phyloP scores from a whole-genome alignment of 495 filamentous ascomycete species.

The Ascodesmis nigricans region DNA sequence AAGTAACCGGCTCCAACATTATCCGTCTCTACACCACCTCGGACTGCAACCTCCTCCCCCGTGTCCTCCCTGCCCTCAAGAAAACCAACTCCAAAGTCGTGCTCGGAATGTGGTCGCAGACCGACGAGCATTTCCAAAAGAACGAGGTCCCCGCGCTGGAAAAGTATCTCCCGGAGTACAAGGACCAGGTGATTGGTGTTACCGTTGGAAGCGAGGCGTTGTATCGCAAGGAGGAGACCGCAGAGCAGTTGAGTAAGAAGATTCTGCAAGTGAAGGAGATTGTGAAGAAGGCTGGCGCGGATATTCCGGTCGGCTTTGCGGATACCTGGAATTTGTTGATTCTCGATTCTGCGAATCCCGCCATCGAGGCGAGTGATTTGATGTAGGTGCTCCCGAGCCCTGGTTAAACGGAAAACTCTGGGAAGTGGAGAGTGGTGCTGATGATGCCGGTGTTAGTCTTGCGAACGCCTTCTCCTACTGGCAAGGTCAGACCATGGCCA shows the following conservation, averaged over 20 bases:
- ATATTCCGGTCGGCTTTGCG: slow-evolving; percentile 40
- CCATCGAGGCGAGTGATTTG: slow-evolving; percentile 40
- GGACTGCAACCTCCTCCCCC: slow-evolving; percentile 42
- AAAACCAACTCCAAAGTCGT: slow-evolving; percentile 50
- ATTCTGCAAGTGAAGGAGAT: slow-evolving; percentile 38
- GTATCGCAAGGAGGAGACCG: slow-evolving; percentile 52
- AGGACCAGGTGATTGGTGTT: slow-evolving; percentile 43
- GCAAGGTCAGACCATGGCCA: slow-evolving; percentile 42
- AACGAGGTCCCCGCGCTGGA: slow-evolving; percentile 38
- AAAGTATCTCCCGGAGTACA: slow-evolving; percentile 29
- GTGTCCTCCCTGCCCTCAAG: slow-evolving; percentile 49
- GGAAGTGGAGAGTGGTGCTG: too few relatives aligned
- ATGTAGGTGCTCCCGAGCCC: slow-evolving; percentile 27
- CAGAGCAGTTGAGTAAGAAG: slow-evolving; percentile 35
- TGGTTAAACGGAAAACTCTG: too few relatives aligned
- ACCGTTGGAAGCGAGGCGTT: slow-evolving; percentile 61
- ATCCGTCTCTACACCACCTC: slow-evolving; percentile 50
- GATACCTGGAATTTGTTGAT: slow-evolving; percentile 67
- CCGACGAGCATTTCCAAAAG: slow-evolving; percentile 40
- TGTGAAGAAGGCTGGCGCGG: slow-evolving; percentile 28
- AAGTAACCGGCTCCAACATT: slow-evolving; percentile 22
- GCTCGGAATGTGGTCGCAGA: slow-evolving; percentile 55
- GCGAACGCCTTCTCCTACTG: slow-evolving; percentile 73
- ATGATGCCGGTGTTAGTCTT: slow-evolving; percentile 26
- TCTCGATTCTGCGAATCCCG: slow-evolving; percentile 48